Base-by-base conservation (phyloP, 164 flowering plant species). In the Saururus chinensis region DNA sequence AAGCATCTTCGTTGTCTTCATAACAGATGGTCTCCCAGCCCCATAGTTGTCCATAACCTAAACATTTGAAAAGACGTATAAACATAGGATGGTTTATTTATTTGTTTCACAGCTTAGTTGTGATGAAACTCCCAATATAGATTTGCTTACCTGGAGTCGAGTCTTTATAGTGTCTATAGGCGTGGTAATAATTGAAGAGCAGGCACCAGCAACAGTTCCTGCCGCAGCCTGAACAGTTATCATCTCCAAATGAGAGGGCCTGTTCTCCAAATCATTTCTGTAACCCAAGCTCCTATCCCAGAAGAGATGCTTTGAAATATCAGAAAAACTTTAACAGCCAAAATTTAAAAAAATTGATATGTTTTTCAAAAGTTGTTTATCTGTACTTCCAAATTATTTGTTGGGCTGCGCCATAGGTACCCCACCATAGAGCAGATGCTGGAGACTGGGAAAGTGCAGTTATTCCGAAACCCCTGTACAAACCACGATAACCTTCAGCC, bases 391-490 rank as follows among this genome's bases (percentile, higher is more conserved):
- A 89, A 26, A 89, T 80, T 19, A 73, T 40, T 71, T 82, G 87
- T 63, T 89, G 92, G 19, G 86, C 81, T 41, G 90, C 59, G 52
- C 85, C 92, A 79, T 89, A 89, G 8, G 79, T 60, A 51, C 86
- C 90, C 97, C 95, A 89, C 97, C 97, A 89, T 65, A 89, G 84
- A 40, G 97, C 97, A 53, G 81, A 69, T 53, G 95, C 85, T 12
- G 97, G 97, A 25, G 97, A 72, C 53, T 85, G 84, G 30, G 84
- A 79, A 49, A 82, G 55, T 60, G 74, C 87, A 40, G 95, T 77
- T 64, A 89, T 74, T 56, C 89, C 89, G 76, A 89, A 87, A 10
- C 97, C 97, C 73, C 92, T 80, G 71, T 84, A 89, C 51, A 89
- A 1, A 40, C 97, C 97, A 53, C 92, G 89, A 40, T 87, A 40